Base-by-base conservation (phyloP, 1,139 yeast genomes). In the Suhomyces kunorum region DNA sequence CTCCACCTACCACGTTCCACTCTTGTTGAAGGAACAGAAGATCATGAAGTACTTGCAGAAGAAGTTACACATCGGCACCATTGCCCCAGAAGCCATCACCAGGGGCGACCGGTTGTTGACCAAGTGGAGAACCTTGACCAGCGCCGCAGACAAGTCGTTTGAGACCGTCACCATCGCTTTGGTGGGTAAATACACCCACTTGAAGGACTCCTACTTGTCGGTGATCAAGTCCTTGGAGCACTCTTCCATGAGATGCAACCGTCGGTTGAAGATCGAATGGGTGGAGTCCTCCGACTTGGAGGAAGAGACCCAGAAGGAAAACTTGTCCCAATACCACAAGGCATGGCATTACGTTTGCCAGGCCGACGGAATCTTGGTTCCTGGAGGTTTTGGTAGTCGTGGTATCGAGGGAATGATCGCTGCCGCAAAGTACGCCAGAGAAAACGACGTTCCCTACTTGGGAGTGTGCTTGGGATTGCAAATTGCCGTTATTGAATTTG, bases 381-480 rank as follows among this genome's bases (percentile, higher is more conserved):
- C 99, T 29, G 99, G 99, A 59, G 99, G 99, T 2, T 94, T 94
- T 60, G 99, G 99, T 47, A 71, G 81, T 40, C 84, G 98, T 66
- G 99, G 99, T 67, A 88, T 89, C 47, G 98, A 92, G 70, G 98
- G 98, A 58, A 94, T 94, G 99, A 74, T 94, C 63, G 74, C 89
- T 25, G 98, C 98, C 47, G 96, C 98, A 41, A 85, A 87, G 64
- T 94, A 95, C 83, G 98, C 98, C 17, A 84, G 99, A 70, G 96
- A 87, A 65, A 89, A 89, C 69, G 77, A 84, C 56, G 78, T 89
- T 42, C 99, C 99, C 40, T 94, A 83, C 65, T 76, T 94, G 60
- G 99, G 99, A 59, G 95, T 94, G 48, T 94, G 99, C 71, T 80
- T 94, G 48, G 99, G 99, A 48, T 82, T 94, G 71, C 99, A 94